Conservation (phyloP, 1,284 basidiomycete genomes). For the Cryptococcus sp. region DNA sequence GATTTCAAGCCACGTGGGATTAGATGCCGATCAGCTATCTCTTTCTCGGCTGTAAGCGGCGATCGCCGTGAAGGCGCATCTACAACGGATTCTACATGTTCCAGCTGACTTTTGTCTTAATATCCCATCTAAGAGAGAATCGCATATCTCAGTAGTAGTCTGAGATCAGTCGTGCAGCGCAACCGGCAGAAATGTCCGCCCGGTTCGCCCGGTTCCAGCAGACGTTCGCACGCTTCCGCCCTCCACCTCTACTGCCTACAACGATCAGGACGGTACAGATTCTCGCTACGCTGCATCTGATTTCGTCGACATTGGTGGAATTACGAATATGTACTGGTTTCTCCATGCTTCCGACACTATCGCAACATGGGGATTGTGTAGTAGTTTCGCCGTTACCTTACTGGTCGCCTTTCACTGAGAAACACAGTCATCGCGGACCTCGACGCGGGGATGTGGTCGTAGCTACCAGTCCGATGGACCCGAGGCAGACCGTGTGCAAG, state of each 20-base stretch:
- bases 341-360: slow-evolving; percentile 87
- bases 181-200: slow-evolving; percentile 3
- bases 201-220: slow-evolving; percentile 10
- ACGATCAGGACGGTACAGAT: slow-evolving; percentile 31
- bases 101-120: no score
- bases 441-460: slow-evolving; percentile 80
- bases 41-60: no score
- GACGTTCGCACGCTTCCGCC: slow-evolving; percentile 13
- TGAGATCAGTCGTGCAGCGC: no score
- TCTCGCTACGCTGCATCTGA: slow-evolving; percentile 39
- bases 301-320: slow-evolving; percentile 40
- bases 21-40: no score
- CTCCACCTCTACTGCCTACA: slow-evolving; percentile 25
- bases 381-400: slow-evolving; percentile 59
- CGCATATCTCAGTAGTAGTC: no score
- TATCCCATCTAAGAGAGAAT: no score
- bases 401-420: slow-evolving; percentile 29
- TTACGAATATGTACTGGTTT: slow-evolving; percentile 59
- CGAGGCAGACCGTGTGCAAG: slow-evolving; percentile 77
- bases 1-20: no score
- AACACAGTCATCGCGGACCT: slow-evolving; percentile 42
- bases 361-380: slow-evolving; percentile 51
- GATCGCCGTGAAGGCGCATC: no score
- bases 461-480: slow-evolving; percentile 71
- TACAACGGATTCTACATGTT: no score